A percentile compares a stretch with the other conserved stretches of the same genome.
These are phyloP conservation scores for Russula brevipes DNA, from an alignment of 768 basidiomycete genomes.

Conservation along the genomic window DNA sequence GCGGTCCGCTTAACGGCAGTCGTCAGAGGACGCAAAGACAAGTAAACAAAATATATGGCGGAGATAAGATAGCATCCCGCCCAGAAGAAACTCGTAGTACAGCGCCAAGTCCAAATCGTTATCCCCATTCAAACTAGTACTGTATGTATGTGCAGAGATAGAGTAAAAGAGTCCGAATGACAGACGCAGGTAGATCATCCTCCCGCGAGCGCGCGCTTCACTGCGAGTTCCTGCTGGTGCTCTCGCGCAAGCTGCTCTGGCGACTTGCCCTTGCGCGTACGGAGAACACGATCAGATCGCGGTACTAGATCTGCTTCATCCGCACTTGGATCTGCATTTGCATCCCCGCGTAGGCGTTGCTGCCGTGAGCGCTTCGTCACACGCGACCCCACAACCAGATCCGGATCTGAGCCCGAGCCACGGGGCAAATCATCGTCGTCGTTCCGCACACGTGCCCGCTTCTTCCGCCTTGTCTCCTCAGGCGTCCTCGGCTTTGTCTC, in stretches of 20 bases:
- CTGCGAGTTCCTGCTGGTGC: constrained; percentile 17
- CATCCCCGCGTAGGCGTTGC: constrained; percentile 24
- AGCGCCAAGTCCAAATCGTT: background rate
- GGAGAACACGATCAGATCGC: constrained; percentile 22
- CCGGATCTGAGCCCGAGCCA: background rate
- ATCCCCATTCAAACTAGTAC: background rate
- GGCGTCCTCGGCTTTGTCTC: background rate
- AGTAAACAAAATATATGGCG: too few species aligned
- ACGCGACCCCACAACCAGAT: background rate
- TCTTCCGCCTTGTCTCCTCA: background rate
- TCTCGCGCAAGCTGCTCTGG: constrained; percentile 5
- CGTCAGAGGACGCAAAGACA: too few species aligned
- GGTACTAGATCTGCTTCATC: background rate
- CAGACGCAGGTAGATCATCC: background rate
- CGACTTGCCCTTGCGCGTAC: constrained; percentile 18
- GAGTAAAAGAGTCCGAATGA: background rate
- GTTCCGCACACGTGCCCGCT: background rate
- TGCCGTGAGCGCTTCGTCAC: constrained; percentile 18
- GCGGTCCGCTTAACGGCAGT: too few species aligned
- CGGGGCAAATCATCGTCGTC: background rate
- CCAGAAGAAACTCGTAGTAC: too few species aligned
- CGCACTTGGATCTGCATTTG: constrained; percentile 29
- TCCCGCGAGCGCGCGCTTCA: constrained; percentile 12
- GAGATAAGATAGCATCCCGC: too few species aligned
- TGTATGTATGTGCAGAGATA: background rate